Evolutionary conservation across 2,329 filamentous ascomycete genomes (phyloP).

Genomic region (Ascochyta fabae): DNA sequence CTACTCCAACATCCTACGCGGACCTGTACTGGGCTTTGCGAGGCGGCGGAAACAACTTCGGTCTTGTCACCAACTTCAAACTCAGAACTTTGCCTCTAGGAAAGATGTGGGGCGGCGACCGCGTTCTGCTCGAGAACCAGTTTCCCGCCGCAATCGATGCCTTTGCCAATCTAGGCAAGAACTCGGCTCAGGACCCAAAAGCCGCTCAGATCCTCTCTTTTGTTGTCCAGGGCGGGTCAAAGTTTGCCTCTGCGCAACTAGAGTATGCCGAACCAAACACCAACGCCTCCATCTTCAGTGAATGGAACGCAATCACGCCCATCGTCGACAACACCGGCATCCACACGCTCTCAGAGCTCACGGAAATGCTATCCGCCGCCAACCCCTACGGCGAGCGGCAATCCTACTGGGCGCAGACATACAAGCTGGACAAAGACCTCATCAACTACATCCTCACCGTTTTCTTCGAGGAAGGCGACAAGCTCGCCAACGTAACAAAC

Average conservation of each 20-base stretch:
- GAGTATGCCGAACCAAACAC: conserved; percentile 36
- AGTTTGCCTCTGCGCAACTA: conserved; percentile 31
- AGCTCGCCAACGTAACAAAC: not conserved
- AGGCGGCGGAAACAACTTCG: conserved; percentile 37
- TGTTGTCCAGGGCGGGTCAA: conserved; percentile 20
- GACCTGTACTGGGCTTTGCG: conserved; percentile 43
- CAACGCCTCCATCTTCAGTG: conserved; percentile 31
- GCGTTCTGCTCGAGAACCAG: conserved; percentile 23
- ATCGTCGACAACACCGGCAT: conserved; percentile 33
- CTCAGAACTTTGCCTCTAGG: conserved; percentile 24
- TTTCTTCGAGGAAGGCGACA: conserved; percentile 14
- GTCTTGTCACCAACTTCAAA: conserved; percentile 34
- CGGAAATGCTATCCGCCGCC: conserved; percentile 17
- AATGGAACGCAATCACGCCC: conserved; percentile 36
- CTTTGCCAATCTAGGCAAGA: conserved; percentile 23
- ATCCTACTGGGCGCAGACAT: conserved; percentile 20
- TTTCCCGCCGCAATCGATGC: conserved; percentile 25
- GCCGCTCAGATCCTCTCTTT: conserved; percentile 33
- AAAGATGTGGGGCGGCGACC: conserved; percentile 38
- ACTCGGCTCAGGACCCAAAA: conserved; percentile 24
- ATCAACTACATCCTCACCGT: conserved; percentile 17
- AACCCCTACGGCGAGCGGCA: conserved; percentile 14
- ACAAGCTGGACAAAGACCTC: conserved; percentile 22
- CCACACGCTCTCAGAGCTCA: conserved; percentile 29
- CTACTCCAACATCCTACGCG: conserved; percentile 10